Evolutionary conservation across 2,329 filamentous ascomycete species (phyloP).

Genomic region (Diaporthe caulivora): DNA sequence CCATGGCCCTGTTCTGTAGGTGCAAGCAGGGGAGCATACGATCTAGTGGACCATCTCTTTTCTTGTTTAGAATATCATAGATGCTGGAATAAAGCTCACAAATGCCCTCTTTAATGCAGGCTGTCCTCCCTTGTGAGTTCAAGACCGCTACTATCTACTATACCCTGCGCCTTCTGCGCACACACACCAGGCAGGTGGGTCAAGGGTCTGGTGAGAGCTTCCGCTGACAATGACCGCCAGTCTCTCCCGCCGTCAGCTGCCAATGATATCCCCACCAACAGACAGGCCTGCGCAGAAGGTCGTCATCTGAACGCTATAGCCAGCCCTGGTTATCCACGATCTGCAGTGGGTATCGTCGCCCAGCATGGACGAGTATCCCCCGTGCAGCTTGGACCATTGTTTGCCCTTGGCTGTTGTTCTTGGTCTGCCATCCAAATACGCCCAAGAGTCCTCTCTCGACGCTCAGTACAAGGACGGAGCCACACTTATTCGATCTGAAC

Average conservation of each 20-base stretch:
- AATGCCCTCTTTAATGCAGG: constrained; percentile 13
- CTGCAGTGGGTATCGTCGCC: constrained; percentile 2
- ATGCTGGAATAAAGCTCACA: not conserved
- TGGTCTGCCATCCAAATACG: constrained; percentile 69
- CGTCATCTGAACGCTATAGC: not conserved
- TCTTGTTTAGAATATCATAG: constrained; percentile 18
- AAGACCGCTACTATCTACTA: not conserved
- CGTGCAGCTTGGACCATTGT: constrained; percentile 86
- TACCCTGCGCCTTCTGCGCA: not conserved
- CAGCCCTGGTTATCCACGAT: constrained; percentile 5
- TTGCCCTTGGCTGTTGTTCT: constrained; percentile 86
- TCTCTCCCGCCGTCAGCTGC: not conserved
- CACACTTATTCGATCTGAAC: constrained; percentile 76
- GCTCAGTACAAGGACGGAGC: constrained; percentile 69
- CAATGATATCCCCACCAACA: constrained; percentile 11
- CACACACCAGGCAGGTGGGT: not conserved
- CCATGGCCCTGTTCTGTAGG: not conserved
- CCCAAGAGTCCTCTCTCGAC: constrained; percentile 57
- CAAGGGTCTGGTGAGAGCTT: constrained; percentile 29
- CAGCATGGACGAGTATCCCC: constrained; percentile 84
- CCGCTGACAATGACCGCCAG: constrained; percentile 29
- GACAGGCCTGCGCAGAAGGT: not conserved
- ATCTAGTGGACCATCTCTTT: not conserved
- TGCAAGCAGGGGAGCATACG: not conserved
- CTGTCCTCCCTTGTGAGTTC: constrained; percentile 8